Evolutionary conservation across 1,284 basidiomycete genomes (phyloP), one percentile per base, ranked within the genome.

Genomic region (Malassezia psittaci): DNA sequence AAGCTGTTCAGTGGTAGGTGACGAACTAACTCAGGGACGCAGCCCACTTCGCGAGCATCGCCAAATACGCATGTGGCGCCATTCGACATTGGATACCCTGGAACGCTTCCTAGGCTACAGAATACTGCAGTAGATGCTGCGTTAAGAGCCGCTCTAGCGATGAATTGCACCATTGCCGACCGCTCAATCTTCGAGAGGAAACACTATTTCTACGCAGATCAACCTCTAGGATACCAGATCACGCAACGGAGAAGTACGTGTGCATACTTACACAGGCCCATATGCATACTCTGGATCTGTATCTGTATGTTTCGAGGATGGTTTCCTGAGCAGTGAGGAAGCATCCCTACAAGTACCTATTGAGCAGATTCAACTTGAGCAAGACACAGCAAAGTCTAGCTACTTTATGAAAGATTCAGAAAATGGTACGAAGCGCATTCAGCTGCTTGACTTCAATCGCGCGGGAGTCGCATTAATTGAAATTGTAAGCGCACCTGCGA

Each of bases 181-280:
- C 32, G 51, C 7, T 62, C 68, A 44, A 40, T 1, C 5, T 74
- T 71, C 36, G 93, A 99, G 76, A 80, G 93, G 64, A 99, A 99
- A 74, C 93, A 98, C 75, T 99, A 98, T 75, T 96, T 96, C 76
- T 98, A 99, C 73, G 83, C 88, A 1, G 93, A 98, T 76, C 81
- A 96, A 33, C 90, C 94, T 0, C 80, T 85, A 3, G 93, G 91
- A 0, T 98, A 91, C 76, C 94, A 99, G 77, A 93, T 96, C 61
- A 96, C 93, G 0, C 93, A 96, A 71, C 86, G 89, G 64, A 96
- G 96, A 75, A 80, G 85, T 86, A 21, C 10, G 40, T 48, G 5
- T 24, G 9, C n/a, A 11, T 10, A 32, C n/a, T 19, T 33, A 49
- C 45, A 50, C 43, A 69, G 90, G 85, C 32, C 89, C 93, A 0